phyloP scores from a whole-genome alignment of 164 flowering plant species.

The Buxus sempervirens region DNA sequence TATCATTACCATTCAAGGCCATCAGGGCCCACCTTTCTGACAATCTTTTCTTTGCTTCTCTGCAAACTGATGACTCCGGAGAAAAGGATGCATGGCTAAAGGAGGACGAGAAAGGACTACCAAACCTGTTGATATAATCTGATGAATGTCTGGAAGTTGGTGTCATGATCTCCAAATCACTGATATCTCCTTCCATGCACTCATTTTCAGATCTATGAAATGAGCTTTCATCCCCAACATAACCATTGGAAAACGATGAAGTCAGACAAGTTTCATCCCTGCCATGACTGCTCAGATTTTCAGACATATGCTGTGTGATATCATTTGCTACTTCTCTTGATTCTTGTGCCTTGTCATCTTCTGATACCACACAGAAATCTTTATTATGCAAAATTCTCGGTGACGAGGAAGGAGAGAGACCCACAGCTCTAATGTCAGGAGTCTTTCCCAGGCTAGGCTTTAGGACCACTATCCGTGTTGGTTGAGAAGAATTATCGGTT shows the following conservation, averaged over 20 bases:
- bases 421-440: conserved; percentile 44
- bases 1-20: conserved; percentile 52
- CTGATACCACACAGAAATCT: conserved; percentile 36
- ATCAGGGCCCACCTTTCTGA: conserved; percentile 95
- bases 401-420: conserved; percentile 42
- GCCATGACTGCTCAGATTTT: conserved; percentile 43
- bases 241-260: conserved; percentile 79
- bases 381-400: conserved; percentile 32
- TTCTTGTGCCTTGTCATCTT: conserved; percentile 43
- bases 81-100: conserved; percentile 74
- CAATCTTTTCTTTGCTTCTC: conserved; percentile 94
- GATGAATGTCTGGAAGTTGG: conserved; percentile 81
- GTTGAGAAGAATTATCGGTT: conserved; percentile 34
- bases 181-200: conserved; percentile 47
- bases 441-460: conserved; percentile 69
- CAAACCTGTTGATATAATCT: conserved; percentile 65
- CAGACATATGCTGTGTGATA: conserved; percentile 59
- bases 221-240: conserved; percentile 83
- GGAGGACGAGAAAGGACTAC: conserved; percentile 65
- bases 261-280: conserved; percentile 67
- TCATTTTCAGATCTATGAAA: conserved; percentile 72
- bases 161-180: conserved; percentile 81
- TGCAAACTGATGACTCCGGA: conserved; percentile 87
- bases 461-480: conserved; percentile 45
- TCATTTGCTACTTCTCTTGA: conserved; percentile 69